Conservation (phyloP, 306 rosid genomes). For the Herpetospermum pedunculosum region DNA sequence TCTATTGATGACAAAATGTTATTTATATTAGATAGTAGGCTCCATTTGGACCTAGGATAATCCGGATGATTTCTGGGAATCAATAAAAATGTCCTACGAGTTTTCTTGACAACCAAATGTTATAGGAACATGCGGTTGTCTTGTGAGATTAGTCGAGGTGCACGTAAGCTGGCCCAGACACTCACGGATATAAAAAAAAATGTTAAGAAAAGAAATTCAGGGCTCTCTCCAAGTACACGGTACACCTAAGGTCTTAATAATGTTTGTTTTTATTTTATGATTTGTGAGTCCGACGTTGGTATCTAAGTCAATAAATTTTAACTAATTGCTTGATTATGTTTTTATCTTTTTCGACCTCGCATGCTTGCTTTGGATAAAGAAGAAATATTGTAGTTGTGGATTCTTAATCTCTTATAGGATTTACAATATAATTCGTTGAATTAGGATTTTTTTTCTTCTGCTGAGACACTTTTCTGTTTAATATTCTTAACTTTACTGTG, state of each 20-base stretch:
- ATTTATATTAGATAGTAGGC: neutral
- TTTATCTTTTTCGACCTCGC: neutral
- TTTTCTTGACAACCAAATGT: too few species aligned
- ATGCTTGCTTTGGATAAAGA: neutral
- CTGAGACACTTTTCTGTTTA: slow-evolving; percentile 10
- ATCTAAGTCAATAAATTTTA: neutral
- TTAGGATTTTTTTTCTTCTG: neutral
- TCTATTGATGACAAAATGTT: neutral
- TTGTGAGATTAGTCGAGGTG: too few species aligned
- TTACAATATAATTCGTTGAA: neutral
- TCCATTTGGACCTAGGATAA: neutral
- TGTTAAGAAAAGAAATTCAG: too few species aligned
- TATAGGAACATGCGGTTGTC: too few species aligned
- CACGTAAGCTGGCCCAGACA: too few species aligned
- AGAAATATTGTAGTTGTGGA: neutral
- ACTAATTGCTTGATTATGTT: neutral
- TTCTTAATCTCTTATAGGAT: neutral
- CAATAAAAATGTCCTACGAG: neutral
- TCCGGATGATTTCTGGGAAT: neutral
- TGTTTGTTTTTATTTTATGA: neutral
- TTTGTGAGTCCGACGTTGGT: neutral
- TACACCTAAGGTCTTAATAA: neutral
- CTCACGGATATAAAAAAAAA: too few species aligned
- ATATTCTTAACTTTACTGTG: neutral
- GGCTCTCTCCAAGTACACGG: neutral